phyloP scores from a whole-genome alignment of 371 early-diverging fungal genomes.

The Enteropsectra breve region DNA sequence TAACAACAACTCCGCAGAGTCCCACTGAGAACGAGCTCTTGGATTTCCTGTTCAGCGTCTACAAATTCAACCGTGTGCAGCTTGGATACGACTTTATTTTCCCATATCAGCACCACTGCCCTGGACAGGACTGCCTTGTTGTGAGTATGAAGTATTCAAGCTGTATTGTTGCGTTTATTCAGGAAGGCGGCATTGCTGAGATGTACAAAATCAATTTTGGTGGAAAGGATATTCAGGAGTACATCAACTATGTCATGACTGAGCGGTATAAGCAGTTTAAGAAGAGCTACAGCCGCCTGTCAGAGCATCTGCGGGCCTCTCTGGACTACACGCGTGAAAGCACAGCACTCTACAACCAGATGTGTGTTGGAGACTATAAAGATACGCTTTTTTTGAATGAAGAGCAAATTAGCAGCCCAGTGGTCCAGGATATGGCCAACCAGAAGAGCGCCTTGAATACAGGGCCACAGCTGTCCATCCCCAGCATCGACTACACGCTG shows the following conservation, averaged over 20 bases:
- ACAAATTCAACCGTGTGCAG: conserved; percentile 49
- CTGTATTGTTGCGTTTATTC: conserved; percentile 16
- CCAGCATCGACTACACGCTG: conserved; percentile 22
- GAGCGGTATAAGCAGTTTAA: conserved; percentile 39
- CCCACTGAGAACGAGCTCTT: conserved; percentile 45
- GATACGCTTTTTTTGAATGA: conserved; percentile 25
- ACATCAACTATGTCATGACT: conserved; percentile 38
- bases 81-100: conserved; percentile 56
- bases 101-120: conserved; percentile 49
- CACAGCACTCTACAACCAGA: conserved; percentile 38
- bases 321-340: conserved; percentile 46
- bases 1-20: conserved; percentile 53
- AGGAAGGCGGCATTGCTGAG: conserved; percentile 22
- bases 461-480: conserved; percentile 3
- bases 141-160: conserved; percentile 23
- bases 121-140: conserved; percentile 10
- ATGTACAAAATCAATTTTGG: conserved; percentile 58
- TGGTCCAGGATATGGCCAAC: conserved; percentile 21
- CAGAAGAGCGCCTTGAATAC: conserved; percentile 16
- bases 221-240: conserved; percentile 44
- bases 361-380: conserved; percentile 37
- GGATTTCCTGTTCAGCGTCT: conserved; percentile 48
- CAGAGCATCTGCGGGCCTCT: conserved; percentile 35
- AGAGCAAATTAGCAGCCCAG: no score
- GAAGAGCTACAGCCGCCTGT: conserved; percentile 37